Evolutionary conservation across 768 basidiomycete genomes (phyloP), one percentile per base, ranked within the genome.

Genomic region (Gyrodon lividus): DNA sequence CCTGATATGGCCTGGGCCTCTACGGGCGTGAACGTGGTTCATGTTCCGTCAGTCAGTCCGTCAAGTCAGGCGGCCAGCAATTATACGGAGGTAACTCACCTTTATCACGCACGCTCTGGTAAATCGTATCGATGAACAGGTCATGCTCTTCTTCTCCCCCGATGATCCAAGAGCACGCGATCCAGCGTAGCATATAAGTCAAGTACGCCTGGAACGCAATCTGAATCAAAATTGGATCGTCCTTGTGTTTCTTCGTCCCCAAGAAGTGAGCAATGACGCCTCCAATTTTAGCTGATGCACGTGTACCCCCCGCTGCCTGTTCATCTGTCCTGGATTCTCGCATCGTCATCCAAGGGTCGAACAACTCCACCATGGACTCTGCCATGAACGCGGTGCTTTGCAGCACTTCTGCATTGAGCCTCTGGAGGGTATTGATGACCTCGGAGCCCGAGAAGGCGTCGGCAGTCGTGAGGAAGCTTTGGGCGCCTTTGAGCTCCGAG

Each of bases 361-460:
- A 74, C 1, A 70, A 44, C 42, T 79, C 78, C 2, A 77, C 71
- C 50, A 81, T 70, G 30, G 72, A 59, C 50, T 80, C 79, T 1
- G 79, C 73, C 50, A 81, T 71, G 49, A 67, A 70, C 0, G 76
- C 75, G 2, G 79, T 75, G 14, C 72, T 72, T 57, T 82, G 78
- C 28, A 72, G 71, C 26, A 80, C 76, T 51, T 74, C 74, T 6
- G 74, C 62, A 44, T 81, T 77, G n/a, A 83, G 61, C 14, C 67
- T 65, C 42, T 74, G 70, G 13, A 82, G 63, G 56, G 76, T 71
- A 2, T 52, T 60, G 24, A 74, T 65, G 13, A 81, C 72, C 28
- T 84, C 79, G 6, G 72, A 72, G 4, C 71, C 73, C 4, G 80
- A 74, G 41, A 73, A 64, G 0, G 63, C 37, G 51, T 81, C 78